Base-by-base conservation (phyloP, 306 rosid species). In the Quercus engelmannii region DNA sequence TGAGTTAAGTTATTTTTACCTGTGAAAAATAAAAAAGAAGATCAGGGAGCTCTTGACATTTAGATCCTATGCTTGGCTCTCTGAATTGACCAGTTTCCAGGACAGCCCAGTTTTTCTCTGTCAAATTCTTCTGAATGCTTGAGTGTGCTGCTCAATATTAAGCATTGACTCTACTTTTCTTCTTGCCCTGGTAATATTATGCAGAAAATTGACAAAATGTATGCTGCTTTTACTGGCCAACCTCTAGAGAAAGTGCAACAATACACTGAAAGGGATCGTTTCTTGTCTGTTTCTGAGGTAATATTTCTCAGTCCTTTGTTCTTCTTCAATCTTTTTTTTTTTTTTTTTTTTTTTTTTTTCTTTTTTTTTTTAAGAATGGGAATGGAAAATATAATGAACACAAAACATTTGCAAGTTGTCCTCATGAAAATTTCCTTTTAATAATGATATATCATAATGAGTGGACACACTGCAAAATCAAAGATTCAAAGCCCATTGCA, bases 141-240 rank as follows among this genome's bases (percentile, higher is more conserved):
- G 31, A n/a, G 63, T 55, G 51, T 49, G 17, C 17, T 12, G 46
- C 46, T 49, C 54, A 77, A 71, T 65, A 46, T 61, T 59, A 33
- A 73, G 31, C 59, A 55, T 78, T 61, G 56, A 62, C 43, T 71
- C 46, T 62, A 41, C 31, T 38, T 71, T 58, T 64, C 25, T 55
- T 71, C 77, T 71, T 85, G 74, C 62, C 74, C 57, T 59, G 74
- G 41, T 79, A 19, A 31, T 55, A 82, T 35, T 75, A 46, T 83
- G 81, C 96, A 95, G 99, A 95, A 93, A 95, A 79, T 95, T 20
- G 99, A 95, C 86, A 83, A 77, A 83, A 95, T 95, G 98, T 95
- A 88, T 33, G 80, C 90, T 80, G 89, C 97, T 72, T 93, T 95
- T 84, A 91, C 99, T 0, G 99, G 98, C 74, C 99, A 93, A 74